phyloP scores from a whole-genome alignment of 108 stramenopile genomes.

The Pseudonitzschia pungens region DNA sequence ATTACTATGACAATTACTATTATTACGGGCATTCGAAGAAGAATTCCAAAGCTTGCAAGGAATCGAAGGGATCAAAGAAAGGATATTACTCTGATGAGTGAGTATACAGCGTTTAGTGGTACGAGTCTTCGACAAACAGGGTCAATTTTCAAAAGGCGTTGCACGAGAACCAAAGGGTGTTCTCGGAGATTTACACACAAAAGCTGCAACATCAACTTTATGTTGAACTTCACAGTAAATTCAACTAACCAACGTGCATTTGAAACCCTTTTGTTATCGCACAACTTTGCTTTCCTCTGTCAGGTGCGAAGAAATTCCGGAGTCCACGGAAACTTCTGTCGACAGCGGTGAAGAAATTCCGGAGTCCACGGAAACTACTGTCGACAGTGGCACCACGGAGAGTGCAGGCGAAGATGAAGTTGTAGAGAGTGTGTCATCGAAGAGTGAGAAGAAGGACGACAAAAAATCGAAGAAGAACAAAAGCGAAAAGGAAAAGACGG shows the following conservation, averaged over 20 bases:
- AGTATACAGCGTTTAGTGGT: background rate
- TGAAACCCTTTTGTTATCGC: background rate
- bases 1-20: background rate
- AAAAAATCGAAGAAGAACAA: background rate
- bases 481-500: background rate
- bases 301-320: background rate
- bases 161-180: too few relatives aligned
- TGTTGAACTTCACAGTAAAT: background rate
- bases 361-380: background rate
- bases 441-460: background rate
- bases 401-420: constrained; percentile 28
- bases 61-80: background rate
- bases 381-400: background rate
- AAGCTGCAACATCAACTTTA: background rate
- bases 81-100: background rate
- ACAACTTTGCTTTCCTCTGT: background rate
- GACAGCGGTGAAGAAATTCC: background rate
- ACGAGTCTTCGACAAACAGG: too few relatives aligned
- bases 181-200: too few relatives aligned
- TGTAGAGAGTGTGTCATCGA: too few relatives aligned
- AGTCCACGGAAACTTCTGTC: background rate
- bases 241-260: background rate
- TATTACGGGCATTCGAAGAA: background rate
- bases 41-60: background rate
- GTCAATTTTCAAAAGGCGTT: too few relatives aligned